Percentiles rank a stretch among this genome's conserved stretches.
Conservation (phyloP, 176 grass and related monocot species). For the Triticum dicoccoides region DNA sequence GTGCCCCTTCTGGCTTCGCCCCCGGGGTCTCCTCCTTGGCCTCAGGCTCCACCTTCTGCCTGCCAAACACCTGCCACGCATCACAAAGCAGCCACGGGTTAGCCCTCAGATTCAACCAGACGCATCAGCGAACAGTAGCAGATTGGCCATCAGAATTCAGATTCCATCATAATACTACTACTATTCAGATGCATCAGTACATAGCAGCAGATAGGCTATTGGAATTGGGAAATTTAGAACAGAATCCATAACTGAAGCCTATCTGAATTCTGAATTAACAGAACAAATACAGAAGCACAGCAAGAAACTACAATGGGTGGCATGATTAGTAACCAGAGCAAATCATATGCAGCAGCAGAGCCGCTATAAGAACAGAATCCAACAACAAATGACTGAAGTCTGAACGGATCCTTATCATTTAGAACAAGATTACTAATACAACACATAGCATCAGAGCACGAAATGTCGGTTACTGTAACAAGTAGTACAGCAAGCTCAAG, state of each 20-base stretch:
- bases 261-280: not conserved
- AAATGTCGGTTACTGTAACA: not conserved
- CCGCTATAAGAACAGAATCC: not conserved
- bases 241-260: no score
- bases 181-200: no score
- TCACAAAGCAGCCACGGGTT: not conserved
- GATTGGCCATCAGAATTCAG: no score
- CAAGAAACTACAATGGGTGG: not conserved
- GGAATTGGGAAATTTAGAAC: not conserved
- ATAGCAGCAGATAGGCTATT: no score
- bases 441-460: not conserved
- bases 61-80: slow-evolving; percentile 23
- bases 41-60: slow-evolving; percentile 32
- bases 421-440: not conserved
- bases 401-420: not conserved
- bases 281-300: no score
- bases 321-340: no score
- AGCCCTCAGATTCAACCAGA: not conserved
- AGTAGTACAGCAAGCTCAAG: not conserved
- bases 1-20: slow-evolving; percentile 6
- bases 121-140: not conserved
- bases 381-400: not conserved
- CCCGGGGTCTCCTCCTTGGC: not conserved
- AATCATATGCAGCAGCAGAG: not conserved
- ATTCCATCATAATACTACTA: no score